Percentiles rank a stretch among this genome's conserved stretches.
phyloP scores from a whole-genome alignment of 257 asterid species.

The Forsythia suspensa region DNA sequence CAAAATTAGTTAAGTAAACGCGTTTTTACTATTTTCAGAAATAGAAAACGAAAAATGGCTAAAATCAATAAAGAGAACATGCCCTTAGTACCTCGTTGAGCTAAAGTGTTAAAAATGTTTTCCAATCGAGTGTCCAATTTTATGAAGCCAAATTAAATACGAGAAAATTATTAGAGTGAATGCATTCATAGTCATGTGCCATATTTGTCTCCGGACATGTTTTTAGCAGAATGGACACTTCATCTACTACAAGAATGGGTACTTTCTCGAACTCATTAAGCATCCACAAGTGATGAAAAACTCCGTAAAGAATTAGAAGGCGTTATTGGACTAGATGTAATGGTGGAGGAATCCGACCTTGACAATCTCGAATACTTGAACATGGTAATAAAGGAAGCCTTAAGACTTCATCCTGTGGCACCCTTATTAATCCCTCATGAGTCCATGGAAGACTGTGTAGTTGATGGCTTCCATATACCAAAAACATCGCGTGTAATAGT shows the following conservation, averaged over 20 bases:
- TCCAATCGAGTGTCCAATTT: too few relatives aligned
- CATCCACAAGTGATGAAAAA: slow-evolving; percentile 34
- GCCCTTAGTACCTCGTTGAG: too few relatives aligned
- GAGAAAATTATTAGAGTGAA: too few relatives aligned
- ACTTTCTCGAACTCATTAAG: slow-evolving; percentile 34
- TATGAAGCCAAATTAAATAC: too few relatives aligned
- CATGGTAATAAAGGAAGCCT: slow-evolving; percentile 30
- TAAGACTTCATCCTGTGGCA: slow-evolving; percentile 33
- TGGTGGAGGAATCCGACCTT: slow-evolving; percentile 38
- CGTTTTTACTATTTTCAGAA: too few relatives aligned
- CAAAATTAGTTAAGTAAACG: too few relatives aligned
- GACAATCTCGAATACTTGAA: slow-evolving; percentile 30
- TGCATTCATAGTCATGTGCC: not conserved
- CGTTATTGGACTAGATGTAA: slow-evolving; percentile 25
- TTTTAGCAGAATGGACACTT: slow-evolving; percentile 40
- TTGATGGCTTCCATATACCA: slow-evolving; percentile 31
- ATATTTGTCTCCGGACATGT: slow-evolving; percentile 26
- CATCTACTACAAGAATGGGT: slow-evolving; percentile 37
- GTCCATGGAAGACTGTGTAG: slow-evolving; percentile 32
- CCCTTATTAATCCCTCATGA: slow-evolving; percentile 32
- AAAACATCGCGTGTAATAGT: slow-evolving; percentile 25
- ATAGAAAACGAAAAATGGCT: too few relatives aligned
- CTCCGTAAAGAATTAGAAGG: slow-evolving; percentile 30
- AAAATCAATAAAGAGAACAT: too few relatives aligned
- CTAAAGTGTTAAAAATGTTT: too few relatives aligned